Conservation (phyloP, 164 flowering plant species). For the Cinnamomum micranthum region DNA sequence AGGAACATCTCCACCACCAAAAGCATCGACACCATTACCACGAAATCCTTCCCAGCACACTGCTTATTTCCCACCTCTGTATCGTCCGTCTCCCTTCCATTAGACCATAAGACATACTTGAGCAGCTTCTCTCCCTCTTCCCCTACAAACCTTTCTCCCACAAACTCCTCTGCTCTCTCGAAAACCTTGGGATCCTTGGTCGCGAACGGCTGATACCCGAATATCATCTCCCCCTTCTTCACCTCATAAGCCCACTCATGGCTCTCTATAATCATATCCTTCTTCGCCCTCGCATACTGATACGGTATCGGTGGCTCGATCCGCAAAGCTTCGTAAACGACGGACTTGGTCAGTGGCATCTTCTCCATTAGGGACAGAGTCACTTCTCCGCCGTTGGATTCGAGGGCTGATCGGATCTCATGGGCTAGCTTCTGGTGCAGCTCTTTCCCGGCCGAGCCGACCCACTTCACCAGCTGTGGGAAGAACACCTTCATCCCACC, state of each 20-base stretch:
- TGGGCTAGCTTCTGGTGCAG: conserved; percentile 33
- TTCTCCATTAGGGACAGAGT: conserved; percentile 32
- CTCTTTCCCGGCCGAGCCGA: conserved; percentile 32
- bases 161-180: conserved; percentile 30
- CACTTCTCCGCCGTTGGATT: conserved; percentile 25
- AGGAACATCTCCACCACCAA: conserved; percentile 43
- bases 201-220: conserved; percentile 55
- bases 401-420: conserved; percentile 40
- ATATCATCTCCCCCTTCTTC: conserved; percentile 55
- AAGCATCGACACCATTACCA: conserved; percentile 33
- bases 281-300: conserved; percentile 52
- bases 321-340: conserved; percentile 22
- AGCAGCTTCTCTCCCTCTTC: conserved; percentile 40
- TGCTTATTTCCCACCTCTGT: conserved; percentile 40
- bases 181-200: conserved; percentile 52
- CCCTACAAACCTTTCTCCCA: conserved; percentile 44
- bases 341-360: conserved; percentile 31
- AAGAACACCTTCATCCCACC: conserved; percentile 41
- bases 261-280: conserved; percentile 38
- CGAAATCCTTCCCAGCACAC: conserved; percentile 46
- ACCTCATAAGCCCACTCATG: conserved; percentile 46
- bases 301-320: conserved; percentile 55
- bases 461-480: conserved; percentile 37
- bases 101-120: conserved; percentile 58
- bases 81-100: conserved; percentile 42